Percentiles rank a stretch among this genome's conserved stretches.
These are phyloP conservation scores for Syncephalastrum sp. DNA, from an alignment of 371 early-diverging fungal species.

Conservation along the genomic window DNA sequence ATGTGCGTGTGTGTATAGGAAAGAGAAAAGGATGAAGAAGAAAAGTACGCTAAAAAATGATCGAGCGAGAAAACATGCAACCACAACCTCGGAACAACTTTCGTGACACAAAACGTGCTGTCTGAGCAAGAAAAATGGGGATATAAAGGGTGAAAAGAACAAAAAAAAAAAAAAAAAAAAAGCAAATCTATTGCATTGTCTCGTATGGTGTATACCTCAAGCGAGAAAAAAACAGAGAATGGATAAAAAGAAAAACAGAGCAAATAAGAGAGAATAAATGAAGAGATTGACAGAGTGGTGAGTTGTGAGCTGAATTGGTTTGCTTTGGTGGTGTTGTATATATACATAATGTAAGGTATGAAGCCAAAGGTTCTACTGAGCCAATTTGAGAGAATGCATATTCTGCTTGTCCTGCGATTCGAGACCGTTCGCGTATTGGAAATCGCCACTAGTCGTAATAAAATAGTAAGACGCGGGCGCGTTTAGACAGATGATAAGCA, in stretches of 20 bases:
- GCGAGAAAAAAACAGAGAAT: neutral
- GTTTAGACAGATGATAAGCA: neutral
- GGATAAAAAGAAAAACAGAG: neutral
- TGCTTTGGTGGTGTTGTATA: neutral
- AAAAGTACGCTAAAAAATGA: too few species aligned
- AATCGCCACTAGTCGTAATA: conserved; percentile 36
- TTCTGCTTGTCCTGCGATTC: conserved; percentile 31
- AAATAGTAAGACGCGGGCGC: neutral
- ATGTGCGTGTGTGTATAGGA: too few species aligned
- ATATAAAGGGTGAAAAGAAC: neutral
- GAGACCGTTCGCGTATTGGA: conserved; percentile 70
- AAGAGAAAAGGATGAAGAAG: too few species aligned
- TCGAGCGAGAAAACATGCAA: too few species aligned
- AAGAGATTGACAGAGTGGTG: neutral
- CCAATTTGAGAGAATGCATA: conserved; percentile 44
- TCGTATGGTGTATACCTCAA: neutral
- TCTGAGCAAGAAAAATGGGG: conserved; percentile 3
- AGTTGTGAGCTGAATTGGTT: conserved; percentile 2
- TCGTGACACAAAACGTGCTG: too few species aligned
- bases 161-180: neutral
- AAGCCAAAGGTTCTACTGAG: conserved; percentile 11
- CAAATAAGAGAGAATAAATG: neutral
- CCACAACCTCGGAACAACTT: too few species aligned
- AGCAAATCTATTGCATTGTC: neutral
- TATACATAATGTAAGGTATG: conserved; percentile 3